Percentiles rank a stretch among this genome's conserved stretches.
Evolutionary conservation across 225 moss, liverwort and hornwort species (phyloP).

Genomic region (Bryum argenteum): DNA sequence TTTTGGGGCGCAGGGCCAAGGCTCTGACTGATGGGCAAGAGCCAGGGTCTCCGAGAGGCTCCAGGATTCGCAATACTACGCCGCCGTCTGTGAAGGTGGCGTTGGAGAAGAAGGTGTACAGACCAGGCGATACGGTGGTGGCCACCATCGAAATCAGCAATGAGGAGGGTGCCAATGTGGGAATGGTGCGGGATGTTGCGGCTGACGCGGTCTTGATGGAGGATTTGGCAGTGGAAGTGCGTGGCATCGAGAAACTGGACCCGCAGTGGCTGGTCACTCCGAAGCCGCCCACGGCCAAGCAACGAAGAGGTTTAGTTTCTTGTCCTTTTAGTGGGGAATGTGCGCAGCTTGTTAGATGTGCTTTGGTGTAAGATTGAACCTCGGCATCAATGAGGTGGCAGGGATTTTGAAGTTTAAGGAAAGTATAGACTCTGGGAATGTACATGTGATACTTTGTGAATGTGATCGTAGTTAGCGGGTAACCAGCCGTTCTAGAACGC

Average conservation of each 20-base stretch:
- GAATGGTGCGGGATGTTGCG: conserved; percentile 47
- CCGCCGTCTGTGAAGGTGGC: conserved; percentile 67
- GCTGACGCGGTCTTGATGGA: conserved; percentile 88
- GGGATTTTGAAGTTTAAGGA: not conserved
- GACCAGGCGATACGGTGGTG: conserved; percentile 84
- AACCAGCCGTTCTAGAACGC: not conserved
- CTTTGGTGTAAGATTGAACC: not conserved
- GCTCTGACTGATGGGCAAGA: conserved; percentile 36
- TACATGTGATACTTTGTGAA: not conserved
- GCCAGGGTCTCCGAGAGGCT: conserved; percentile 38
- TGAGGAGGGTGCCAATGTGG: conserved; percentile 19
- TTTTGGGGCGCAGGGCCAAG: conserved; percentile 50
- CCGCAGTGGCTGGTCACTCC: conserved; percentile 88
- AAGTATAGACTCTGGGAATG: not conserved
- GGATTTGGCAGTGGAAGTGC: conserved; percentile 86
- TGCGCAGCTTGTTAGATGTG: not conserved
- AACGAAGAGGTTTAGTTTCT: conserved; percentile 64
- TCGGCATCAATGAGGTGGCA: not conserved
- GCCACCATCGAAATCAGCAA: conserved; percentile 75
- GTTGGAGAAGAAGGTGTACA: conserved; percentile 82
- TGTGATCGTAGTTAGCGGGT: not conserved
- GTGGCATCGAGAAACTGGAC: conserved; percentile 94
- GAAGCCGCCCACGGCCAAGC: conserved; percentile 62
- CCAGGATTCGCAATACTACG: conserved; percentile 25
- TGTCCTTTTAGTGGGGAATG: not conserved